Conservation (phyloP, 441 rosid species). For the Raphanus hybrid region DNA sequence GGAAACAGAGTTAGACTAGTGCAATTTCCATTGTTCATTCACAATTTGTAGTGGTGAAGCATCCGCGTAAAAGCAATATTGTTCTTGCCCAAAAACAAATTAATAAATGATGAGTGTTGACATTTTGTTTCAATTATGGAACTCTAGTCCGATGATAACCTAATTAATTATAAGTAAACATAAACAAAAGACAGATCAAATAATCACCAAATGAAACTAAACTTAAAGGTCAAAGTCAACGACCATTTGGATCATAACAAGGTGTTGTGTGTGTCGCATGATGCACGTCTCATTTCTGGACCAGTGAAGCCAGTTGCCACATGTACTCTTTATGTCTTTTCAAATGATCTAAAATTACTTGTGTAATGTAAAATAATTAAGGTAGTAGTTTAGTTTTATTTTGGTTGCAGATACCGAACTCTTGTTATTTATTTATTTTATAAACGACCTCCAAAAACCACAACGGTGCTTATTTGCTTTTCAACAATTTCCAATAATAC, state of each 20-base stretch:
- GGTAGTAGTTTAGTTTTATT: too few relatives aligned
- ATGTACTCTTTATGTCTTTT: too few relatives aligned
- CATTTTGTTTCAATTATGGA: not conserved
- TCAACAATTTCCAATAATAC: not conserved
- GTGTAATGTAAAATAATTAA: too few relatives aligned
- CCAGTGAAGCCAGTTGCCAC: not conserved
- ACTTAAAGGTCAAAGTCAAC: constrained; percentile 27
- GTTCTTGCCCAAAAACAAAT: not conserved
- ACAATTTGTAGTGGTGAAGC: not conserved
- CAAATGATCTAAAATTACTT: too few relatives aligned
- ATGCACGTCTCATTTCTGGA: not conserved
- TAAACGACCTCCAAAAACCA: not conserved
- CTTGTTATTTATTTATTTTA: too few relatives aligned
- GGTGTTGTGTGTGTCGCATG: too few relatives aligned
- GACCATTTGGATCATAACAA: not conserved
- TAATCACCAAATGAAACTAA: not conserved
- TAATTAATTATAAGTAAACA: not conserved
- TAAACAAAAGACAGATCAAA: constrained; percentile 18
- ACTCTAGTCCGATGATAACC: constrained; percentile 13
- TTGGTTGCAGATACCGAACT: too few relatives aligned
- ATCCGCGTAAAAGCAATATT: not conserved
- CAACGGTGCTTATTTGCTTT: not conserved
- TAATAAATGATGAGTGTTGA: not conserved
- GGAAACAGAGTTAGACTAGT: too few relatives aligned
- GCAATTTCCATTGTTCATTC: too few relatives aligned